These are phyloP conservation scores for Cenchrus fungigraminus DNA, from an alignment of 176 grass and related monocot genomes.

Conservation along the genomic window DNA sequence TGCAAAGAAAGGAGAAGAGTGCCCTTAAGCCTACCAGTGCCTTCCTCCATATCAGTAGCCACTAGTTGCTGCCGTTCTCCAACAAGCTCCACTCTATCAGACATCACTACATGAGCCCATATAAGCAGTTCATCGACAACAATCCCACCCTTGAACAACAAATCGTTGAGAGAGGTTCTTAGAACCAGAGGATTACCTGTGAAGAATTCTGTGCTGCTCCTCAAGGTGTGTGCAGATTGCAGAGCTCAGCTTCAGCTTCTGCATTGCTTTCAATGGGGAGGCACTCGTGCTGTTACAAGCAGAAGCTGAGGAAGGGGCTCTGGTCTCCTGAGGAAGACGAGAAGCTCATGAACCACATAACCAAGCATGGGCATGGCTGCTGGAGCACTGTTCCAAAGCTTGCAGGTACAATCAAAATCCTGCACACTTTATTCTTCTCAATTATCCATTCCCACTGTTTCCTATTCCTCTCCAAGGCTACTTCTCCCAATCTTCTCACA, in stretches of 20 bases:
- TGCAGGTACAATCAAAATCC: slow-evolving; percentile 51
- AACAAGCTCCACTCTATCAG: slow-evolving; percentile 40
- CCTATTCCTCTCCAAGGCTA: slow-evolving; percentile 10
- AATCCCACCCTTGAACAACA: slow-evolving; percentile 32
- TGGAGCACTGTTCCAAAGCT: slow-evolving; percentile 71
- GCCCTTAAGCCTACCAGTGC: slow-evolving; percentile 35
- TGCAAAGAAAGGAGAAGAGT: slow-evolving; percentile 39
- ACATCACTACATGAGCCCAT: slow-evolving; percentile 13
- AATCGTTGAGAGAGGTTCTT: slow-evolving; percentile 22
- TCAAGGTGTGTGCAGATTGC: slow-evolving; percentile 25
- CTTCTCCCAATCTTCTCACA: slow-evolving; percentile 36
- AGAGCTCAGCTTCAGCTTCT: slow-evolving; percentile 35
- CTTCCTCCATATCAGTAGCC: slow-evolving; percentile 43
- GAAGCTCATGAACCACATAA: slow-evolving; percentile 64
- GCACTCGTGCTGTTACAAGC: slow-evolving; percentile 70
- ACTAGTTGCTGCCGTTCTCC: slow-evolving; percentile 27
- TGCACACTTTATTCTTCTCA: slow-evolving; percentile 28
- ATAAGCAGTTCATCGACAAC: background rate
- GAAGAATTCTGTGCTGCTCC: slow-evolving; percentile 14
- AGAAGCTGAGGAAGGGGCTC: slow-evolving; percentile 72
- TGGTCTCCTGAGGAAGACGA: slow-evolving; percentile 78
- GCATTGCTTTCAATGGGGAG: slow-evolving; percentile 61
- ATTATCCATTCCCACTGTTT: slow-evolving; percentile 16
- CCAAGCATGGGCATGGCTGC: slow-evolving; percentile 59
- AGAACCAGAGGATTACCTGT: slow-evolving; percentile 24